Evolutionary conservation across 768 basidiomycete species (phyloP), one percentile per base, ranked within the genome.

Genomic region (Brasilioporus rufonigricans): DNA sequence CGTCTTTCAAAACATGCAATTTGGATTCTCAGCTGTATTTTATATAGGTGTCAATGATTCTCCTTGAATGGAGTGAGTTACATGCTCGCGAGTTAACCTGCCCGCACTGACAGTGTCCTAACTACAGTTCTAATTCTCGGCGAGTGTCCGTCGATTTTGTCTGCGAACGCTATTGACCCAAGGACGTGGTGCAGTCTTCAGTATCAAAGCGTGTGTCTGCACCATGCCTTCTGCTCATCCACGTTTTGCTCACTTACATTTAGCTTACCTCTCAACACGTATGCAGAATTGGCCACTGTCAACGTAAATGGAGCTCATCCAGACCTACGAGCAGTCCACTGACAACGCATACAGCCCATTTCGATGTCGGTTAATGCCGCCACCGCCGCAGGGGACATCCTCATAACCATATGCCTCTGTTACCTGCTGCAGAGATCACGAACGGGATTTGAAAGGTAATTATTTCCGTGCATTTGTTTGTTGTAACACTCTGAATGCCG

Each of bases 401-500:
- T 79, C 9, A 83, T 84, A 27, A 79, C 83, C 0, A 50, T 53
- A 14, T 74, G 73, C 21, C 73, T 85, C 2, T 79, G 77, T 48
- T 60, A 64, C 38, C 58, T 84, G 52, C 67, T 85, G 27, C 77
- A 79, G 18, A 69, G 53, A 16, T 76, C 80, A 1, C 72, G 80
- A 10, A 82, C 82, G 5, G 80, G 80, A 2, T 83, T 83, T 65
- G 71, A 69, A 48, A 77, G 66, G 80, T 61, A 21, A 35, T 8
- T 9, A 12, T 43, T 31, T 41, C 13, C 18, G 10, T 10, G 2
- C 40, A 11, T 36, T 32, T 6, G n/a, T 24, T 38, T 16, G 1
- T 3, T 33, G 5, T 29, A 9, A n/a, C 24, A 9, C 39, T 51
- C 27, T 52, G 35, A 58, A 54, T 26, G 4, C 19, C 11, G 4